Conservation (phyloP, 768 basidiomycete genomes). For the Trametes cinnabarina region DNA sequence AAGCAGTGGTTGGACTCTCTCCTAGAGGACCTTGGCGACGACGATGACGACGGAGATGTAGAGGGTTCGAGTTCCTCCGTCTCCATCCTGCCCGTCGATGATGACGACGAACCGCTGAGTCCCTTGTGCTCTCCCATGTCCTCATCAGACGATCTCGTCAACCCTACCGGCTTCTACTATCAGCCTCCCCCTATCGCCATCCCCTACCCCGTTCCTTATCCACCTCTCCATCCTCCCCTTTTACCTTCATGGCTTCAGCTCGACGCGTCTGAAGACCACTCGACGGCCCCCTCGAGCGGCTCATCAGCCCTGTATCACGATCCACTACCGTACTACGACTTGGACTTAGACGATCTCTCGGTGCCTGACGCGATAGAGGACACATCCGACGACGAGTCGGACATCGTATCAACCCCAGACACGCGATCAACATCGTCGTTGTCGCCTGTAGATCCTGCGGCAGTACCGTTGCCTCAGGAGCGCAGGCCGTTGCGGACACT, state of each 20-base stretch:
- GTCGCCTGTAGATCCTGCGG: constrained; percentile 49
- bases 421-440: constrained; percentile 57
- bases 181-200: constrained; percentile 46
- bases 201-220: constrained; percentile 66
- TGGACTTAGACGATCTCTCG: constrained; percentile 62
- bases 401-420: constrained; percentile 62
- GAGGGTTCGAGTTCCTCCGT: constrained; percentile 24
- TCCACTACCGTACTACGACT: constrained; percentile 61
- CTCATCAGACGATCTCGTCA: constrained; percentile 71
- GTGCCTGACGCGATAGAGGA: constrained; percentile 84
- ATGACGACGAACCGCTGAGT: constrained; percentile 56
- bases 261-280: constrained; percentile 40
- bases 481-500: constrained; percentile 45
- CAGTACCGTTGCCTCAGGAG: constrained; percentile 49
- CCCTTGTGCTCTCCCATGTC: constrained; percentile 69
- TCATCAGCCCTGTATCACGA: constrained; percentile 41
- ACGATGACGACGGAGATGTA: constrained; percentile 50
- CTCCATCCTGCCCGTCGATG: constrained; percentile 51
- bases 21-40: constrained; percentile 69
- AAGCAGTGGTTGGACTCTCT: constrained; percentile 82
- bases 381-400: constrained; percentile 83
- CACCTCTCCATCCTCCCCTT: constrained; percentile 57
- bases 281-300: constrained; percentile 33
- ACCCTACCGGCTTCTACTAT: constrained; percentile 45
- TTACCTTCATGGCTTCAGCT: constrained; percentile 51